Percentiles rank a stretch among this genome's conserved stretches.
These are phyloP conservation scores for Aspergillus fructus DNA, from an alignment of 2,329 filamentous ascomycete genomes.

Conservation along the genomic window DNA sequence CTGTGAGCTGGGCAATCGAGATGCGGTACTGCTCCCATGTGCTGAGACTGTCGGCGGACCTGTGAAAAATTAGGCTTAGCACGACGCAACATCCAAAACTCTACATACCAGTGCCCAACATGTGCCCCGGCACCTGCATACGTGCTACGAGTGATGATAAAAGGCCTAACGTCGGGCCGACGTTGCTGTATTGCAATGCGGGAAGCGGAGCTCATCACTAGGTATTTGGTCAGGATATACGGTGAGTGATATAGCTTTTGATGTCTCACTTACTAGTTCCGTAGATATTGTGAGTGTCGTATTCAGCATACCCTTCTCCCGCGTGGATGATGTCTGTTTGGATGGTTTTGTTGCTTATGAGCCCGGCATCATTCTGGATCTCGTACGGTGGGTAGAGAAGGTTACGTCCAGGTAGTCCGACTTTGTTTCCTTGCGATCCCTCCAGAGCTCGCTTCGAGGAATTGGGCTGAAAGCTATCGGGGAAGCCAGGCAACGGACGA, in stretches of 20 bases:
- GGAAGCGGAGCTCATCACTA: slow-evolving; percentile 68
- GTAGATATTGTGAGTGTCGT: slow-evolving; percentile 77
- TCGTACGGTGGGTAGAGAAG: slow-evolving; percentile 64
- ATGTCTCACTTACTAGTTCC: slow-evolving; percentile 53
- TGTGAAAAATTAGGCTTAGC: slow-evolving; percentile 14
- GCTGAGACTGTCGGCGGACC: slow-evolving; percentile 62
- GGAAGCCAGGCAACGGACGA: slow-evolving; percentile 67
- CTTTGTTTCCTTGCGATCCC: slow-evolving; percentile 24
- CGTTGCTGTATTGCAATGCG: slow-evolving; percentile 65
- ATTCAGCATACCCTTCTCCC: slow-evolving; percentile 63
- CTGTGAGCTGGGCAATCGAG: slow-evolving; percentile 59
- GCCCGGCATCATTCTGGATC: slow-evolving; percentile 62
- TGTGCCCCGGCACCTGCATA: slow-evolving; percentile 68
- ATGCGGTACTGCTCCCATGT: slow-evolving; percentile 60
- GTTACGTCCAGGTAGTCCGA: slow-evolving; percentile 63
- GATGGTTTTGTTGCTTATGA: slow-evolving; percentile 57
- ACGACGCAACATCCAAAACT: neutral
- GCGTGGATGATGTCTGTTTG: slow-evolving; percentile 65
- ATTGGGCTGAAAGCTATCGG: slow-evolving; percentile 64
- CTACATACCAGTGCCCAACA: slow-evolving; percentile 54
- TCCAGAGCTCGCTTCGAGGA: slow-evolving; percentile 15
- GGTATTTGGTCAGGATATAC: neutral
- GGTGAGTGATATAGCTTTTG: neutral
- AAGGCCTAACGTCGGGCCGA: slow-evolving; percentile 62
- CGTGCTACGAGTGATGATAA: slow-evolving; percentile 74